Conservation (phyloP, 2,329 filamentous ascomycete genomes). For the Chalara sp. region DNA sequence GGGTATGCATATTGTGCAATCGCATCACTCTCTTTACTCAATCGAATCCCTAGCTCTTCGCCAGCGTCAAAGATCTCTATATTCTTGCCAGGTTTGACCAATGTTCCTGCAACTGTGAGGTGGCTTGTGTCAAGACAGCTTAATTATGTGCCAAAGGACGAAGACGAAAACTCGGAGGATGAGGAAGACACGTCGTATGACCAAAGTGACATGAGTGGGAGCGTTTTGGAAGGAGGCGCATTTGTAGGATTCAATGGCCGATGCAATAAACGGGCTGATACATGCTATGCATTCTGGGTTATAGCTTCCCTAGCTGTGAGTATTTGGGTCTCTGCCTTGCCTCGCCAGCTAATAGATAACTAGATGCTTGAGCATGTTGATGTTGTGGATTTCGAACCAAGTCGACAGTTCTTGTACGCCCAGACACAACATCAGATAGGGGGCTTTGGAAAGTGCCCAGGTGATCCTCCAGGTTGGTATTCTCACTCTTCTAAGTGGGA, state of each 20-base stretch:
- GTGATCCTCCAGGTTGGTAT: conserved; percentile 55
- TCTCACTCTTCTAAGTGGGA: not conserved
- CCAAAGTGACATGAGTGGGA: not conserved
- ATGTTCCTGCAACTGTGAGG: conserved; percentile 28
- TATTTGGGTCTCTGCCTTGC: conserved; percentile 4
- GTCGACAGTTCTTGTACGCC: conserved; percentile 73
- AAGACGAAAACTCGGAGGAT: conserved; percentile 27
- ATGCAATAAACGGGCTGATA: conserved; percentile 86
- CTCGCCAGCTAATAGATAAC: not conserved
- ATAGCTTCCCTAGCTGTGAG: conserved; percentile 51
- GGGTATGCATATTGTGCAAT: conserved; percentile 90
- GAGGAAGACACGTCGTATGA: conserved; percentile 8
- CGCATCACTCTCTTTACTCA: conserved; percentile 65
- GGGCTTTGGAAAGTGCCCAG: conserved; percentile 69
- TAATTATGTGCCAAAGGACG: conserved; percentile 42
- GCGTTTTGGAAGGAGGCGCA: conserved; percentile 18
- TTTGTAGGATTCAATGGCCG: conserved; percentile 80
- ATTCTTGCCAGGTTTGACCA: conserved; percentile 26
- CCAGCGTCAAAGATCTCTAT: not conserved
- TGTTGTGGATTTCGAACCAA: conserved; percentile 51
- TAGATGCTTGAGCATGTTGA: conserved; percentile 50
- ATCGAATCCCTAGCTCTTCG: conserved; percentile 18
- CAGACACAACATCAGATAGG: conserved; percentile 83
- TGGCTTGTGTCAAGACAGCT: conserved; percentile 64
- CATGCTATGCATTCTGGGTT: conserved; percentile 95